These are phyloP conservation scores for Komagataella mondaviorum DNA, from an alignment of 805 yeast genomes.

Conservation along the genomic window DNA sequence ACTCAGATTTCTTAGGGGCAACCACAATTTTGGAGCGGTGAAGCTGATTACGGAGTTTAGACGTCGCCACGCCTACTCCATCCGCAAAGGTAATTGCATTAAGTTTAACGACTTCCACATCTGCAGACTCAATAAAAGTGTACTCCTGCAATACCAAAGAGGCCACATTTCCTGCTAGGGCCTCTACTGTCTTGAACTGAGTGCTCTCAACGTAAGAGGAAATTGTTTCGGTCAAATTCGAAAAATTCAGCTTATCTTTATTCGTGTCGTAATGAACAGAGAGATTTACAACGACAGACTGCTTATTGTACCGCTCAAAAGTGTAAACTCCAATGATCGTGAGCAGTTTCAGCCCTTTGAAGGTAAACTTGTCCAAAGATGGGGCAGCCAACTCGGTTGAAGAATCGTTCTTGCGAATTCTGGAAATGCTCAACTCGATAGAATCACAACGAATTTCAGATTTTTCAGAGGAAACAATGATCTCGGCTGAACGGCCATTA, in stretches of 20 bases:
- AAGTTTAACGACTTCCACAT: slow-evolving; percentile 67
- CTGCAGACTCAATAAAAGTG: slow-evolving; percentile 1
- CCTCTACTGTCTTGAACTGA: slow-evolving; percentile 86
- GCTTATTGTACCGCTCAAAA: slow-evolving; percentile 74
- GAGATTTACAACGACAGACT: slow-evolving; percentile 55
- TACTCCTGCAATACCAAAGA: slow-evolving; percentile 11
- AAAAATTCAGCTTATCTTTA: slow-evolving; percentile 21
- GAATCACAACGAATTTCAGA: slow-evolving; percentile 46
- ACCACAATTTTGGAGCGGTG: slow-evolving; percentile 8
- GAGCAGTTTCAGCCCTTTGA: slow-evolving; percentile 41
- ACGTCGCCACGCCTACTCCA: slow-evolving; percentile 80
- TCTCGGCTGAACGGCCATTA: slow-evolving; percentile 4
- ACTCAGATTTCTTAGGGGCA: background rate
- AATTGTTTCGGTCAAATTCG: slow-evolving; percentile 32
- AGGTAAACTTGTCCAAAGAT: slow-evolving; percentile 13
- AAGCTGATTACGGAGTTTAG: slow-evolving; percentile 31
- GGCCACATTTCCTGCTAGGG: slow-evolving; percentile 64
- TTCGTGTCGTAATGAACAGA: slow-evolving; percentile 20
- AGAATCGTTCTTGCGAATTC: background rate
- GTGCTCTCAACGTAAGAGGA: slow-evolving; percentile 54
- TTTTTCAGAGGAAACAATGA: slow-evolving; percentile 30
- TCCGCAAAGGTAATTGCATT: slow-evolving; percentile 79
- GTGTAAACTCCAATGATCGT: slow-evolving; percentile 91
- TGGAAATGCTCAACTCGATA: slow-evolving; percentile 2
- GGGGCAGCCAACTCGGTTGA: background rate